phyloP scores from a whole-genome alignment of 2,329 filamentous ascomycete species.

The Epichloe brachyelytri region DNA sequence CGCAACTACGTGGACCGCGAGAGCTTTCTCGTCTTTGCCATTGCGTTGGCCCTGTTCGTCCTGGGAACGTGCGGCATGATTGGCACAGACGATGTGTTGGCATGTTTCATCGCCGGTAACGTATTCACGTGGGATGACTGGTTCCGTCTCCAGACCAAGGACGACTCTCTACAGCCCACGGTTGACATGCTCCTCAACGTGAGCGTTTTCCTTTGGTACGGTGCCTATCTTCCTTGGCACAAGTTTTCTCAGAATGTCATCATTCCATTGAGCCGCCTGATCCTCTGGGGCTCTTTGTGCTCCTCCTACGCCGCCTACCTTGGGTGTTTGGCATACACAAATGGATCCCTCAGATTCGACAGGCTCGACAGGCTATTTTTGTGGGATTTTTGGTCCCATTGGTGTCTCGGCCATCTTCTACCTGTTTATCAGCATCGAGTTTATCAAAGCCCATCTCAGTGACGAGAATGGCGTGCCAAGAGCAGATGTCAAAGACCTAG shows the following conservation, averaged over 20 bases:
- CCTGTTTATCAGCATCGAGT: constrained; percentile 68
- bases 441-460: constrained; percentile 41
- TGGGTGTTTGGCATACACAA: constrained; percentile 62
- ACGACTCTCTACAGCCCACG: constrained; percentile 86
- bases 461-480: constrained; percentile 46
- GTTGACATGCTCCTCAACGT: constrained; percentile 92
- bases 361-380: constrained; percentile 63
- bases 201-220: constrained; percentile 81
- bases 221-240: constrained; percentile 71
- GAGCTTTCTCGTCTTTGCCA: constrained; percentile 77
- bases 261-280: constrained; percentile 60
- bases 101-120: constrained; percentile 87
- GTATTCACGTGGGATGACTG: constrained; percentile 88
- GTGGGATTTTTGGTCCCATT: constrained; percentile 85
- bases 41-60: constrained; percentile 76
- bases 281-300: constrained; percentile 62
- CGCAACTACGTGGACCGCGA: constrained; percentile 73
- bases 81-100: constrained; percentile 78
- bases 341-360: constrained; percentile 66
- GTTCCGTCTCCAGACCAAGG: constrained; percentile 79
- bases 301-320: constrained; percentile 66
- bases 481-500: constrained; percentile 51
- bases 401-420: constrained; percentile 88
- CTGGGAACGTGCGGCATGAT: constrained; percentile 77
- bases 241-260: constrained; percentile 53